Evolutionary conservation across 2,329 filamentous ascomycete species (phyloP), one percentile per base, ranked within the genome.

Genomic region (Pseudocercospora cruenta): DNA sequence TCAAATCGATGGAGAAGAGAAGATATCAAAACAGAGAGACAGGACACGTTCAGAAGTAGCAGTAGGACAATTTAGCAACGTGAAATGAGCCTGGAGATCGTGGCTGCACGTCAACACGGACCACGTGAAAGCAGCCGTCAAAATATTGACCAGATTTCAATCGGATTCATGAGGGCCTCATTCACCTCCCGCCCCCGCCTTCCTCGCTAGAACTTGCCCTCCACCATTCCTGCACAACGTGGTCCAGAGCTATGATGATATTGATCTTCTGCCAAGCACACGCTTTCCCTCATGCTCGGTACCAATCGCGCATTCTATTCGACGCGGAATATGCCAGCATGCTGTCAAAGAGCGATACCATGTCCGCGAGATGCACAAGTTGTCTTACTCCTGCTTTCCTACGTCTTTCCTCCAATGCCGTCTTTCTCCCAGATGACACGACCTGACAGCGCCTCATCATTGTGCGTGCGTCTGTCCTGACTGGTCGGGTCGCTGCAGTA

Each of bases 381-480:
- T 10, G 51, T 54, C 51, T 54, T 24, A 54, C 51, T 54, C 51
- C 51, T 54, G 51, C 51, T 54, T 54, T 54, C 51, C 10, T 31
- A 24, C 51, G 4, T 54, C 51, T 54, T 16, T n/a, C 51, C 51
- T 54, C 51, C 51, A 54, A 54, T 54, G 51, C 21, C 22, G 16
- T 24, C 51, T 16, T n/a, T 28, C 22, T 14, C 51, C 16, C 9
- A 26, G 4, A 54, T 54, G 51, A 54, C 51, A 54, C 51, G 16
- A 28, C 51, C 16, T 54, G 51, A 28, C 51, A 28, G 51, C 51
- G 51, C 51, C 51, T 54, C 51, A 26, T 53, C 51, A 28, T 54
- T 54, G 51, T 54, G 51, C 51, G 24, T 26, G 9, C 12, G 16
- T 54, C 51, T 54, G 51, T 24, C 49, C 22, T 54, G 21, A 28